phyloP scores from a whole-genome alignment of 768 basidiomycete genomes.

The Boletellus ananiceps region DNA sequence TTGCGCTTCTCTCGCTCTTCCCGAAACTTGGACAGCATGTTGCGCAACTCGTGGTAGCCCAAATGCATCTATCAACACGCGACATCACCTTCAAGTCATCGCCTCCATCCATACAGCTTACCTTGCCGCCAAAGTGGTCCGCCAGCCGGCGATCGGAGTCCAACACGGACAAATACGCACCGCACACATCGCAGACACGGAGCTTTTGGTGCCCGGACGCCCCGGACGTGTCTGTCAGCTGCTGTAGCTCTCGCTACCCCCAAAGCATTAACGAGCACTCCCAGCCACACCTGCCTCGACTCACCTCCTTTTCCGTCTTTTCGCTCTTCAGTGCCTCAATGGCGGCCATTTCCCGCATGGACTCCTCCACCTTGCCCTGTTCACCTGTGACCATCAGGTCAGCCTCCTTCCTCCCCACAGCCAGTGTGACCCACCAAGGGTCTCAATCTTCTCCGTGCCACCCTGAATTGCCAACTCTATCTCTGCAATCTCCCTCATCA shows the following conservation, averaged over 20 bases:
- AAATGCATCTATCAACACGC: slow-evolving; percentile 81
- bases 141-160: slow-evolving; percentile 98
- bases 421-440: slow-evolving; percentile 55
- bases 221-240: slow-evolving; percentile 95
- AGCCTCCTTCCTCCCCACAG: slow-evolving; percentile 3
- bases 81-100: slow-evolving; percentile 27
- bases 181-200: slow-evolving; percentile 99
- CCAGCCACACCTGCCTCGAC: neutral
- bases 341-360: slow-evolving; percentile 95
- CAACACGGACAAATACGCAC: slow-evolving; percentile 96
- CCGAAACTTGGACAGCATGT: slow-evolving; percentile 86
- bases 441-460: slow-evolving; percentile 97
- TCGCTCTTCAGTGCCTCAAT: slow-evolving; percentile 97
- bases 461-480: slow-evolving; percentile 98
- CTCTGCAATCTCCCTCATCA: slow-evolving; percentile 99
- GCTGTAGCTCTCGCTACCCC: slow-evolving; percentile 82
- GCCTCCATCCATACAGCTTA: slow-evolving; percentile 37
- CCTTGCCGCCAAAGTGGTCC: slow-evolving; percentile 99
- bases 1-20: slow-evolving; percentile 84
- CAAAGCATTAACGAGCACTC: slow-evolving; percentile 8
- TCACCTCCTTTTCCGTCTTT: slow-evolving; percentile 91
- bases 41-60: slow-evolving; percentile 96
- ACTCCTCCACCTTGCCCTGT: slow-evolving; percentile 98
- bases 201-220: slow-evolving; percentile 99
- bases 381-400: slow-evolving; percentile 56